Base-by-base conservation (phyloP, 352 stramenopile genomes). In the Phytophthora kernoviae region DNA sequence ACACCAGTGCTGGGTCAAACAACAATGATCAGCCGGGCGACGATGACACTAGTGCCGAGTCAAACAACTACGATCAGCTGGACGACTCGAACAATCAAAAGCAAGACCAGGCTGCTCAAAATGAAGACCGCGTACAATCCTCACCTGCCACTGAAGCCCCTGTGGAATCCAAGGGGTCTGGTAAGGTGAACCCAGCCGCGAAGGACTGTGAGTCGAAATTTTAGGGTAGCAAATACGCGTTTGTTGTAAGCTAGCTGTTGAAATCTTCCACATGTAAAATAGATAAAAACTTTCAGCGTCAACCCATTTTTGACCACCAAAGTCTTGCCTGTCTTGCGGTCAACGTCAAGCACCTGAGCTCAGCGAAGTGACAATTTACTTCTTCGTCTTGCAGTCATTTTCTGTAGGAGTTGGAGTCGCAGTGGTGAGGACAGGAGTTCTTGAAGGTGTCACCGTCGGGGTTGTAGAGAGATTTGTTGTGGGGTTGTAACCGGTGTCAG, bases 151-250 rank as follows among this genome's bases (percentile, higher is more conserved):
- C 40, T 46, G 53, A 40, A 17, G 7, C 51, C 9, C 44, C 56
- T 24, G 22, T 12, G 2, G 41, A 50, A 11, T 17, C 37, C 1
- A 24, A 58, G 11, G n/a, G 21, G 1, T 40, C 48, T 8, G 49
- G 41, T n/a, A 59, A 53, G 2, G 56, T 59, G 34, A 40, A 4
- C 26, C 5, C 34, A 0, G 33, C 12, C 7, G n/a, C n/a, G n/a
- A 49, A 60, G 14, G 43, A 64, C 32, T 64, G 57, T n/a, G 30
- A 65, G 30, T 14, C 50, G 9, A 54, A 61, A 20, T 66, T 66
- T 39, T 56, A 55, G 48, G 37, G 17, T 20, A 15, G 21, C n/a
- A n/a, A n/a, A n/a, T n/a, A n/a, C n/a, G n/a, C n/a, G n/a, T n/a
- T n/a, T n/a, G n/a, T n/a, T n/a, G n/a, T n/a, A n/a, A n/a, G n/a